phyloP scores from a whole-genome alignment of 129 eudicot genomes.

The Heracleum sosnowskyi region DNA sequence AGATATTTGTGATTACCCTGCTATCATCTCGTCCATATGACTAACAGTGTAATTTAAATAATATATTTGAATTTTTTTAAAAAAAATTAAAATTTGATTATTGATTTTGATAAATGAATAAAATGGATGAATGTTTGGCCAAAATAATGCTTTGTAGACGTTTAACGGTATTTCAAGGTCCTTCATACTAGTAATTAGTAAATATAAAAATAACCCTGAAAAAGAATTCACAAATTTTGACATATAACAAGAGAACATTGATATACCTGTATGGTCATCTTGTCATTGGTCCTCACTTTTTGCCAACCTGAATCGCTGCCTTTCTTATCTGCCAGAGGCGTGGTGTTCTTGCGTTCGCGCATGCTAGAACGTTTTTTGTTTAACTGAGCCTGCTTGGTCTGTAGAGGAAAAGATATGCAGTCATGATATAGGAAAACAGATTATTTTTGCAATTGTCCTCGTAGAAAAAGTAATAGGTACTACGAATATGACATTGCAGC shows the following conservation, averaged over 20 bases:
- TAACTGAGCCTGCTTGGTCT: background rate
- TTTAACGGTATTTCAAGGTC: background rate
- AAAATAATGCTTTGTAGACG: no score
- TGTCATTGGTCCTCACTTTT: constrained; percentile 16
- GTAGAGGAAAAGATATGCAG: background rate
- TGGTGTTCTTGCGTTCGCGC: background rate
- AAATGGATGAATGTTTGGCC: no score
- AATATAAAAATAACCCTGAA: background rate
- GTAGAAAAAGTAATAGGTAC: background rate
- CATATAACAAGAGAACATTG: background rate
- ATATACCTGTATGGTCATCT: constrained; percentile 26
- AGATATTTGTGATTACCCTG: background rate
- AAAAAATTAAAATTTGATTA: no score
- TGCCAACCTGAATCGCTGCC: constrained; percentile 24
- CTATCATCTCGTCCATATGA: no score
- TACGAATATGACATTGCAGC: background rate
- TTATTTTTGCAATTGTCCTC: background rate
- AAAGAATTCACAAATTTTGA: background rate
- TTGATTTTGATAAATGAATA: no score
- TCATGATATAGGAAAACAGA: background rate
- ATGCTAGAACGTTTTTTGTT: background rate
- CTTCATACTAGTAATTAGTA: background rate
- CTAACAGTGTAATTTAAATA: background rate
- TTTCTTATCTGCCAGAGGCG: constrained; percentile 30
- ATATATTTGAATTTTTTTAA: no score